Evolutionary conservation across 2,329 filamentous ascomycete species (phyloP).

Genomic region (Zymoseptoria pseudotritici): DNA sequence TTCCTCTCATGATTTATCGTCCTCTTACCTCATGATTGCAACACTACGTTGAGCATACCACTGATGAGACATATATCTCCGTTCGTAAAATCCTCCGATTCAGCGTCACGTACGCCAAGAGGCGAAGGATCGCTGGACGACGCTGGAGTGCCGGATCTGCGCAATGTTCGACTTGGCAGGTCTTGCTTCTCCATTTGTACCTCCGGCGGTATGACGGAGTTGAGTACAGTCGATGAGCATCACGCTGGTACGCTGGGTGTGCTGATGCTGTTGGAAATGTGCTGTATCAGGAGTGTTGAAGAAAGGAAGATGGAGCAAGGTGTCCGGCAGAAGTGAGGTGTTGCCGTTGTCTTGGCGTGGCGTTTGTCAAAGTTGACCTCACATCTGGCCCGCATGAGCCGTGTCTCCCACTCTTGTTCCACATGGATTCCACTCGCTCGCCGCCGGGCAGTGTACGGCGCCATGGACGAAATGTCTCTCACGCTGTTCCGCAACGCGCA

Average conservation of each 20-base stretch:
- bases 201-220: no score
- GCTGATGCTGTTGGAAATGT: no score
- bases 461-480: slow-evolving; percentile 25
- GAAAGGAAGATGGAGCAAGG: neutral
- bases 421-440: slow-evolving; percentile 23
- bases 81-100: no score
- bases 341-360: neutral
- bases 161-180: neutral
- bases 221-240: no score
- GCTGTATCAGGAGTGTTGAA: no score
- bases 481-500: slow-evolving; percentile 52
- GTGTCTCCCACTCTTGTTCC: neutral
- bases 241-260: no score
- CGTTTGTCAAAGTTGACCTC: neutral
- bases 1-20: no score
- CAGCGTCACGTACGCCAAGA: neutral
- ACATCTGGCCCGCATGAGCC: neutral
- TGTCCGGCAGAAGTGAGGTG: neutral
- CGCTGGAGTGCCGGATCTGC: neutral
- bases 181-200: no score
- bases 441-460: slow-evolving; percentile 24
- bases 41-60: no score
- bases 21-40: no score
- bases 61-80: no score
- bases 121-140: neutral